phyloP scores from a whole-genome alignment of 225 moss, liverwort and hornwort species.

The Sphagnum contortum region DNA sequence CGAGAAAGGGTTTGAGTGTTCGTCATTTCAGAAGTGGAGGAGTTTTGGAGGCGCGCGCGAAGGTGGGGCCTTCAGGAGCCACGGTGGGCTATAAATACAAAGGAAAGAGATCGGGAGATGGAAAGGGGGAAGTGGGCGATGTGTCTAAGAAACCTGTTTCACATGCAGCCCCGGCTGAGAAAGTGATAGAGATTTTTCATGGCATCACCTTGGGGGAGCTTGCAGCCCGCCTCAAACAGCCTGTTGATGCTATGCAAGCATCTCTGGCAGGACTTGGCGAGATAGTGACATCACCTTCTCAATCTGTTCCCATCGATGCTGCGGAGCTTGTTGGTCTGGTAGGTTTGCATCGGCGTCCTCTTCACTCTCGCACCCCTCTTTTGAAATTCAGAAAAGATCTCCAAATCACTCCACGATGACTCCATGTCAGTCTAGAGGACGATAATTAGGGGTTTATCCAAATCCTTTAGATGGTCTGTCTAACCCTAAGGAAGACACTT shows the following conservation, averaged over 20 bases:
- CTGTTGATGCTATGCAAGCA: slow-evolving; percentile 18
- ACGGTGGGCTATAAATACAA: slow-evolving; percentile 27
- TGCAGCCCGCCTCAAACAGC: slow-evolving; percentile 18
- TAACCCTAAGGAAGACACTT: too few relatives aligned
- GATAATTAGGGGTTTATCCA: too few relatives aligned
- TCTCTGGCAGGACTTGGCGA: slow-evolving; percentile 38
- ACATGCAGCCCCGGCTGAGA: slow-evolving; percentile 6
- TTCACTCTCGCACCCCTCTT: neutral
- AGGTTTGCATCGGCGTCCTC: neutral
- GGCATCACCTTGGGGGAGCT: slow-evolving; percentile 24
- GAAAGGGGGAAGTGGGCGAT: neutral
- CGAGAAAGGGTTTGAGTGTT: neutral
- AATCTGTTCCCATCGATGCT: slow-evolving; percentile 30
- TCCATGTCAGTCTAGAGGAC: too few relatives aligned
- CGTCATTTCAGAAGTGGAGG: slow-evolving; percentile 18
- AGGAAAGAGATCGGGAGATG: slow-evolving; percentile 19
- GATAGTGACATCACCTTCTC: slow-evolving; percentile 11
- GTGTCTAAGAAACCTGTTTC: neutral
- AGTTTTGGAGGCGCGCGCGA: slow-evolving; percentile 20
- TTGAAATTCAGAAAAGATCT: neutral
- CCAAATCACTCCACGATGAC: too few relatives aligned
- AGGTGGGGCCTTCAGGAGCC: slow-evolving; percentile 33
- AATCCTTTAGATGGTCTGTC: too few relatives aligned
- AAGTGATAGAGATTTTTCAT: slow-evolving; percentile 21
- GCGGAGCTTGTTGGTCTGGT: slow-evolving; percentile 38